These are phyloP conservation scores for Drosera spatulata DNA, from an alignment of 179 eudicot genomes.

Conservation along the genomic window DNA sequence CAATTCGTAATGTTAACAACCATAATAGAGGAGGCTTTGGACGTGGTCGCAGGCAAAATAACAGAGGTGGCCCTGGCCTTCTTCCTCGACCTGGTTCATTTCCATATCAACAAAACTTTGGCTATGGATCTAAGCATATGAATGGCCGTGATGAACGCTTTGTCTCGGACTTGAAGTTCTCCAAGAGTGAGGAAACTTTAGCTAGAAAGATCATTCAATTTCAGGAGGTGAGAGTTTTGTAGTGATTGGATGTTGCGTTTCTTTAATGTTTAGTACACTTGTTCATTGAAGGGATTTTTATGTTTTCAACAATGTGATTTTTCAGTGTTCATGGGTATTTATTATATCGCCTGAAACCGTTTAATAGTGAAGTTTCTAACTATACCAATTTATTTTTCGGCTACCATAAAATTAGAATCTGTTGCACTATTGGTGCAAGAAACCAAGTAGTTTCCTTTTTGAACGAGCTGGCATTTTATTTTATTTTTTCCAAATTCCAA, in stretches of 20 bases:
- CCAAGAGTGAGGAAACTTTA: slow-evolving; percentile 91
- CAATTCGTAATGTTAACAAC: slow-evolving; percentile 46
- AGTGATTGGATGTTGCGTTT: not conserved
- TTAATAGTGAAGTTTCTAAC: too few relatives aligned
- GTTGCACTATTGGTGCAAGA: not conserved
- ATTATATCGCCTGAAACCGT: not conserved
- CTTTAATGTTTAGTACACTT: not conserved
- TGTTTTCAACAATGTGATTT: too few relatives aligned
- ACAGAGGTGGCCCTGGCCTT: slow-evolving; percentile 94
- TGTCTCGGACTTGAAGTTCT: slow-evolving; percentile 87
- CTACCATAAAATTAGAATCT: too few relatives aligned
- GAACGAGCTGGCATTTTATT: not conserved
- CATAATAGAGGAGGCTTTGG: slow-evolving; percentile 44
- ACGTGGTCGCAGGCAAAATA: slow-evolving; percentile 84
- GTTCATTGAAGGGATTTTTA: not conserved
- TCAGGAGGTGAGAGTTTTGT: slow-evolving; percentile 58
- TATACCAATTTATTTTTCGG: too few relatives aligned
- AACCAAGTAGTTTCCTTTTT: not conserved
- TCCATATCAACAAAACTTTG: slow-evolving; percentile 55
- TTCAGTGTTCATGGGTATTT: not conserved
- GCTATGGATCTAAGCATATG: slow-evolving; percentile 35
- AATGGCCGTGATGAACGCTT: slow-evolving; percentile 81
- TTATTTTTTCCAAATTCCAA: too few relatives aligned
- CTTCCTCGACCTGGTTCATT: slow-evolving; percentile 71
- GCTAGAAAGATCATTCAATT: slow-evolving; percentile 58